Evolutionary conservation across 2,329 filamentous ascomycete species (phyloP), one percentile per base, ranked within the genome.

Genomic region (Aspergillus melleus): DNA sequence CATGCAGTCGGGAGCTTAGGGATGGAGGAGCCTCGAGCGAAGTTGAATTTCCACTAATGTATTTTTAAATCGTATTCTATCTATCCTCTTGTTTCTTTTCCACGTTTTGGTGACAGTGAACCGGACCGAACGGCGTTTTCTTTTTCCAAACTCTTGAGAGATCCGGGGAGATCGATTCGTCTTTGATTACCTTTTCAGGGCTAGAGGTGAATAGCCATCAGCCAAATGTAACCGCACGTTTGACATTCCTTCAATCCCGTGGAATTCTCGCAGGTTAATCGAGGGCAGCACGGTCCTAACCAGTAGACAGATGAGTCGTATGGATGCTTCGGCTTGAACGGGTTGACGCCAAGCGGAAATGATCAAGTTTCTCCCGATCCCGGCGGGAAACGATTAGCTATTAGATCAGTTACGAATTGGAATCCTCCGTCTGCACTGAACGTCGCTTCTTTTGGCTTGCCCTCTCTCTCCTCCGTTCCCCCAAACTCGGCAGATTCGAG

Each of bases 41-140:
- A 42, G 14, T 42, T 16, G 36, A 42, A 16, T 16, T 42, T 16
- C 36, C 52, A 55, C 49, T 52, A 55, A 58, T 70, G 69, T 72
- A 72, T 69, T 71, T 70, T 65, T 69, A 71, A 64, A 58, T 51
- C 24, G 24, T 30, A 51, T 29, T 51, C 24, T 30, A 32, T 30
- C 47, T 14, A 12, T 14, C 32, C 12, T 11, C 14, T n/a, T 42
- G 36, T 42, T 42, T 42, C 36, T 42, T 42, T 42, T 42, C 36
- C 36, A n/a, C 16, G 36, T n/a, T 16, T n/a, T 42, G 36, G 6
- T 16, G 32, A 36, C 10, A 5, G 32, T 36, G 32, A 36, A 16
- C 32, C 32, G 32, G 5, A 36, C 11, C 12, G 32, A 36, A 36
- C 14, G 26, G 26, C 14, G 11, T 36, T 36, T 10, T 36, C 5